A percentile compares a stretch with the other conserved stretches of the same genome.
These are phyloP conservation scores for Septoria petroselini DNA, from an alignment of 2,329 filamentous ascomycete species.

Conservation along the genomic window DNA sequence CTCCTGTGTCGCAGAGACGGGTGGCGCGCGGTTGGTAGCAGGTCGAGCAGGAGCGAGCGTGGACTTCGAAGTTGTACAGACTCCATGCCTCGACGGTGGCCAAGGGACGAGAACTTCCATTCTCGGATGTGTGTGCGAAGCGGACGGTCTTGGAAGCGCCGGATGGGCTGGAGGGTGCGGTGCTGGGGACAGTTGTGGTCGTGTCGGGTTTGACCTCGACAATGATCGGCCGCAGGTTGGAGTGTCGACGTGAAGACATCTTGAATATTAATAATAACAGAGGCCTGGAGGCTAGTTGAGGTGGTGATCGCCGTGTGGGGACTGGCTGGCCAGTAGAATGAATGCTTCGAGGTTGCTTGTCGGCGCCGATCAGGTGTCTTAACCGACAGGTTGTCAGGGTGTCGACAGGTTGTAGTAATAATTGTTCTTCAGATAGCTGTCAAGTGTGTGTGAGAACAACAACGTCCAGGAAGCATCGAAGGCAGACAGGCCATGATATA, in stretches of 20 bases:
- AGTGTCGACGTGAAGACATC: slow-evolving; percentile 26
- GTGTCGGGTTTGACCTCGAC: slow-evolving; percentile 31
- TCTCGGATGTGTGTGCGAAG: slow-evolving; percentile 30
- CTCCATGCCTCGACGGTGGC: slow-evolving; percentile 46
- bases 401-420: too few relatives aligned
- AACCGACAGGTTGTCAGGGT: too few relatives aligned
- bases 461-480: too few relatives aligned
- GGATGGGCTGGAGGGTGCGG: slow-evolving; percentile 30
- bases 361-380: too few relatives aligned
- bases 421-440: too few relatives aligned
- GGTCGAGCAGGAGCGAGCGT: slow-evolving; percentile 45
- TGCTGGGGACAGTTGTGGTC: slow-evolving; percentile 21
- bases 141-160: slow-evolving; percentile 34
- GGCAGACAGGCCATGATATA: too few relatives aligned
- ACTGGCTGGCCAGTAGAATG: too few relatives aligned
- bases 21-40: slow-evolving; percentile 45
- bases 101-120: slow-evolving; percentile 42
- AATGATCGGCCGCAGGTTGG: slow-evolving; percentile 24
- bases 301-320: too few relatives aligned
- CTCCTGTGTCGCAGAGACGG: slow-evolving; percentile 46
- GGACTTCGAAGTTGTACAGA: slow-evolving; percentile 49
- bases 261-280: too few relatives aligned
- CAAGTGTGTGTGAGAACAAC: too few relatives aligned
- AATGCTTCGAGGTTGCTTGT: too few relatives aligned
- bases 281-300: too few relatives aligned